A percentile compares a stretch with the other conserved stretches of the same genome.
Conservation (phyloP, 2,329 filamentous ascomycete species). For the Xylaria sp. region DNA sequence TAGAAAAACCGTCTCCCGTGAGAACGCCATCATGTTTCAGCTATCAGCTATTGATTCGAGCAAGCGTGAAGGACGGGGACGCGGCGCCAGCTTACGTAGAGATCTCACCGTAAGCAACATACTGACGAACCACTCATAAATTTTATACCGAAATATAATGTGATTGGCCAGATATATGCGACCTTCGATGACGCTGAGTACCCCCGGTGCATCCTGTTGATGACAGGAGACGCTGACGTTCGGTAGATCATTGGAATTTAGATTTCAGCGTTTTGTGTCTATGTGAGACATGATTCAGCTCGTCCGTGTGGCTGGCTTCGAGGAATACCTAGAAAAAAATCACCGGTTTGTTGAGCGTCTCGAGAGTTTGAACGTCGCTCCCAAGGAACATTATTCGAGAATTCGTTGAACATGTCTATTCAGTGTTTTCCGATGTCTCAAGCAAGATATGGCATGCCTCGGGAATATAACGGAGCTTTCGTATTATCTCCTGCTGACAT, state of each 20-base stretch:
- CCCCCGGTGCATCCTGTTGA: background rate
- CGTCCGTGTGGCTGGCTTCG: background rate
- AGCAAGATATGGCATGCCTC: background rate
- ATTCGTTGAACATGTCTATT: background rate
- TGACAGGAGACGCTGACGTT: slow-evolving; percentile 1
- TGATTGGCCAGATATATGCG: slow-evolving; percentile 6
- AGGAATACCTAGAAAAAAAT: background rate
- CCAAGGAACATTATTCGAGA: too few relatives aligned
- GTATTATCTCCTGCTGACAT: background rate
- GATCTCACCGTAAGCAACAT: slow-evolving; percentile 7
- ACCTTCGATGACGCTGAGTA: slow-evolving; percentile 3
- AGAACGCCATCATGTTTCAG: slow-evolving; percentile 9
- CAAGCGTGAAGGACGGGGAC: slow-evolving; percentile 1
- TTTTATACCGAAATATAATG: background rate
- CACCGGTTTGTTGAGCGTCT: background rate
- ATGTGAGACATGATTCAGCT: background rate
- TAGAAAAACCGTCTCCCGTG: background rate
- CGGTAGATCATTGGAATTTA: background rate
- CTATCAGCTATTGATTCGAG: background rate
- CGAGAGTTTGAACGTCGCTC: background rate
- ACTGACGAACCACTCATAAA: slow-evolving; percentile 8
- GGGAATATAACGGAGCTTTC: background rate
- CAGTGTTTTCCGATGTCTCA: background rate
- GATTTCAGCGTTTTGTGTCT: background rate
- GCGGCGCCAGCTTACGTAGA: slow-evolving; percentile 11